Evolutionary conservation across 495 filamentous ascomycete species (phyloP), one percentile per base, ranked within the genome.

Genomic region (Annulohypoxylon moriforme): DNA sequence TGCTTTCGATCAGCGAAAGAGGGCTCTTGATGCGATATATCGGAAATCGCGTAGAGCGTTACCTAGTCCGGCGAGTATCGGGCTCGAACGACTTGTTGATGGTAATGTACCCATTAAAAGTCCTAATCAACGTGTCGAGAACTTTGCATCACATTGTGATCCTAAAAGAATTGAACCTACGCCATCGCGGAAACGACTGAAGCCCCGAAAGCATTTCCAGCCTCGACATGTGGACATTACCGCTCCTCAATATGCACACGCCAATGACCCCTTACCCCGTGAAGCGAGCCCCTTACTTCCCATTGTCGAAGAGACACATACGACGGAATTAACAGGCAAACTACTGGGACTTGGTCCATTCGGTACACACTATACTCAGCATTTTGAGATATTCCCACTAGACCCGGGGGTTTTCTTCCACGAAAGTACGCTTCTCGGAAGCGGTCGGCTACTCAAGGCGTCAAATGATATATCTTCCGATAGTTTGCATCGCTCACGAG

Each of bases 371-470:
- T 97, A 96, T 74, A 86, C 92, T 0, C 83, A 89, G 11, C 88
- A 92, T 69, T 97, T 98, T 66, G 90, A 92, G 57, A 78, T 94
- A 29, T 83, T 81, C 42, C 90, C 93, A 25, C 80, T 97, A 24
- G 84, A 82, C 47, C 61, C 78, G 10, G 92, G 91, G 0, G 90
- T 89, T 1, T 96, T 85, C 77, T 96, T 96, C 71, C 92, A 94
- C 71, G 82, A 90, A 71, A 85, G 79, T 53, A 94, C 93, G 10
- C 85, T 96, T 55, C 84, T 97, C 55, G 94, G 94, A 14, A 90
- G 88, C 71, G 92, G 91, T 0, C 85, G 87, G 22, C 84, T 97
- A 56, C 74, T 75, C 38, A 85, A 81, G 56, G 89, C 84, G 10
- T 77, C 88, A 9, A 79, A 83, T 73, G 70, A 60, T 33, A 77